A percentile compares a stretch with the other conserved stretches of the same genome.
phyloP scores from a whole-genome alignment of 257 asterid species.

The Phtheirospermum japonicum region DNA sequence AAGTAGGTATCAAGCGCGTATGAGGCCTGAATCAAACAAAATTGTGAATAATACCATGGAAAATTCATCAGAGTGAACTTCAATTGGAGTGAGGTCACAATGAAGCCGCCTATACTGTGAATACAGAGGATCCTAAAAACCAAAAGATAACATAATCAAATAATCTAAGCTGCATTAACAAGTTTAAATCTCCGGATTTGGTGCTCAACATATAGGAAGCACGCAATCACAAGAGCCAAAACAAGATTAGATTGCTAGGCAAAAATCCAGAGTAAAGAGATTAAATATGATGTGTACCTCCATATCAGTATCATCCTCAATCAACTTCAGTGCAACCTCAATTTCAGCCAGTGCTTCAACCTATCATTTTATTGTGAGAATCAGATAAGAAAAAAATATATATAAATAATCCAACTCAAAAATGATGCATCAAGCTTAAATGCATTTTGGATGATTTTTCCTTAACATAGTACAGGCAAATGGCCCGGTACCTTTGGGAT shows the following conservation, averaged over 20 bases:
- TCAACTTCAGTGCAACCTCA: constrained; percentile 86
- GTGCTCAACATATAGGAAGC: background rate
- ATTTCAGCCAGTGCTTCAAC: constrained; percentile 97
- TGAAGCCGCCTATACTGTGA: constrained; percentile 70
- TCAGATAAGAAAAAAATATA: constrained; percentile 2
- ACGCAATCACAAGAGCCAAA: background rate
- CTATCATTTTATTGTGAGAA: constrained; percentile 40
- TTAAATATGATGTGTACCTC: constrained; percentile 48
- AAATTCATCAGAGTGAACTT: constrained; percentile 56
- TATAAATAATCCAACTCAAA: background rate
- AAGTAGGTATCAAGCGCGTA: background rate
- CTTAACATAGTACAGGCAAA: constrained; percentile 2
- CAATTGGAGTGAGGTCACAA: constrained; percentile 73
- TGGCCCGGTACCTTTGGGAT: constrained; percentile 12
- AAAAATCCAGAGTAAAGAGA: constrained; percentile 16
- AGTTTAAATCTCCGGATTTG: background rate
- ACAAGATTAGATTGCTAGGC: constrained; percentile 14
- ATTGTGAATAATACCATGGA: constrained; percentile 46
- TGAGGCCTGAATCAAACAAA: constrained; percentile 5
- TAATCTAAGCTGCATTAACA: constrained; percentile 1
- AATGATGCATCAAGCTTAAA: constrained; percentile 13
- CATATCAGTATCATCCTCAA: constrained; percentile 51
- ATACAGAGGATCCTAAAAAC: constrained; percentile 71
- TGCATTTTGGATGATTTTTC: constrained; percentile 9
- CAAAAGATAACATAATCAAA: constrained; percentile 22